These are phyloP conservation scores for Tilletia caries DNA, from an alignment of 1,284 basidiomycete species.

Conservation along the genomic window DNA sequence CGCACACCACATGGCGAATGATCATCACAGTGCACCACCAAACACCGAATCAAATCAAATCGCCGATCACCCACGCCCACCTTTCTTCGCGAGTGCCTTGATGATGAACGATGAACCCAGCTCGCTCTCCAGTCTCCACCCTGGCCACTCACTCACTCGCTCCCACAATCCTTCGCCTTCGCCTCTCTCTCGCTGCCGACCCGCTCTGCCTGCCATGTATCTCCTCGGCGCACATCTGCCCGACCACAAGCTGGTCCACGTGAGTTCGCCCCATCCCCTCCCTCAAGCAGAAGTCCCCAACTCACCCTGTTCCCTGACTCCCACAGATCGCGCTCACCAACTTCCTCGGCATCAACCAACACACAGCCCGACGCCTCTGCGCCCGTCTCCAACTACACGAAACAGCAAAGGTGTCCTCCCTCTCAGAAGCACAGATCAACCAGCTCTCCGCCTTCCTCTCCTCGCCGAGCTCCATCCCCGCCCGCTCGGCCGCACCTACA, in stretches of 20 bases:
- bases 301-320: neutral
- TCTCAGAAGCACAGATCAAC: slow-evolving; percentile 76
- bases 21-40: neutral
- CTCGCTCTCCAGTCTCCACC: no score
- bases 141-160: neutral
- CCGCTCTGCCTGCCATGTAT: slow-evolving; percentile 42
- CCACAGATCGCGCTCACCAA: slow-evolving; percentile 73
- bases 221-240: slow-evolving; percentile 50
- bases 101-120: no score
- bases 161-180: neutral
- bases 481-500: slow-evolving; percentile 58
- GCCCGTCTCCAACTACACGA: slow-evolving; percentile 79
- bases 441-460: slow-evolving; percentile 81
- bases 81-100: slow-evolving; percentile 1
- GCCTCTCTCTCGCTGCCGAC: no score
- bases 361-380: slow-evolving; percentile 73
- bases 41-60: neutral
- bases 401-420: slow-evolving; percentile 69
- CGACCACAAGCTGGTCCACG: slow-evolving; percentile 51
- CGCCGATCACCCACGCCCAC: neutral
- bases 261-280: slow-evolving; percentile 23
- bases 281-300: neutral
- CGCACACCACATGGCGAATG: no score
- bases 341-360: slow-evolving; percentile 77
- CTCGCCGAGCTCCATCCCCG: slow-evolving; percentile 66